Evolutionary conservation across 2,329 filamentous ascomycete genomes (phyloP), one percentile per base, ranked within the genome.

Genomic region (Neofusicoccum ribis): DNA sequence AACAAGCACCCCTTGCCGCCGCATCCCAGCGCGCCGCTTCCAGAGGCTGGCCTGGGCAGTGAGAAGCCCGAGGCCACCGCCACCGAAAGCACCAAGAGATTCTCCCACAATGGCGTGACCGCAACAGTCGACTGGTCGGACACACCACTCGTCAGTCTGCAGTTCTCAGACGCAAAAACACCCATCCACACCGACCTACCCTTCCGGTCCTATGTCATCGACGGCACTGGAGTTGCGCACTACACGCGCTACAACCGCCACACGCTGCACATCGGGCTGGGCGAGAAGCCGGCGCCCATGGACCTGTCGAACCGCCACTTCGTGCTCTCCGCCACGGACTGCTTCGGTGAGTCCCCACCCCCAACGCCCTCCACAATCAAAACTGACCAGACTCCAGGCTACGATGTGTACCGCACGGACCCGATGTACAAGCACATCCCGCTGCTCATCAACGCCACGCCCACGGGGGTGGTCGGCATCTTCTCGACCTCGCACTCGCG

Each of bases 361-460:
- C 20, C 20, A 11, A 3, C 20, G 11, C 27, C 6, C 8, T 11
- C 8, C n/a, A 4, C 6, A 11, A 27, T 2, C 11, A 27, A 7
- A 3, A 23, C 14, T 46, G 88, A 27, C 17, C 8, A 27, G 17
- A 9, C 14, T 9, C 15, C 46, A 49, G 46, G 89, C 2, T 91
- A 92, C 71, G 89, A 92, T 69, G 85, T 87, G 3, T 87, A 91
- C 72, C 84, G 84, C 9, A 89, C 88, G 2, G 89, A 92, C 73
- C 89, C 89, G 0, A 80, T 91, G 63, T 92, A 92, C 79, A 92
- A 92, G 77, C 88, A 91, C 70, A 90, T 91, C 44, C 90, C 90
- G 0, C 81, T 92, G 0, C 79, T 92, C 34, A 88, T 92, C 75
- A 90, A 90, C 64, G 86, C 85, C 0, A 88, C 86, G 0, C 84